Conservation (phyloP, 148 eudicot genomes). For the Rhododendron molle region DNA sequence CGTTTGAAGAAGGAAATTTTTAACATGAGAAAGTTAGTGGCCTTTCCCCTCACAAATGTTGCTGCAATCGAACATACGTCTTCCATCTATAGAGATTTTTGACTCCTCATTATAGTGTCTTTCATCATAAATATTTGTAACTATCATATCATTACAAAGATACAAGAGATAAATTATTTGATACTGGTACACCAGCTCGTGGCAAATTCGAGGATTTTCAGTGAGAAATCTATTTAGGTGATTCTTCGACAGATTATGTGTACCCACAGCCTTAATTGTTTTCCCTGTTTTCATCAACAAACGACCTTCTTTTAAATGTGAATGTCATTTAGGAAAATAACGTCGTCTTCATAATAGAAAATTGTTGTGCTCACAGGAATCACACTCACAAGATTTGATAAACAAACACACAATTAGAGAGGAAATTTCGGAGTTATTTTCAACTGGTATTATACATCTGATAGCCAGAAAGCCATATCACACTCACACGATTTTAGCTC, state of each 20-base stretch:
- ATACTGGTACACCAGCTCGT: slow-evolving; percentile 11
- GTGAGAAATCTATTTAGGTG: not conserved
- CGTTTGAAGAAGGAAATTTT: not conserved
- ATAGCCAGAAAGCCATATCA: not conserved
- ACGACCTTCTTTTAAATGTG: not conserved
- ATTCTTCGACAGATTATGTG: slow-evolving; percentile 12
- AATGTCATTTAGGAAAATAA: not conserved
- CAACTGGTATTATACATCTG: not conserved
- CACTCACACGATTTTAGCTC: not conserved
- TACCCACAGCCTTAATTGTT: not conserved
- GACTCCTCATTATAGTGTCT: not conserved
- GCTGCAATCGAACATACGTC: not conserved
- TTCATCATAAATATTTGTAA: not conserved
- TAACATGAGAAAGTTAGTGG: not conserved
- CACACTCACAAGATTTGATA: not conserved
- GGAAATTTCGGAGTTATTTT: not conserved
- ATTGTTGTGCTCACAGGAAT: not conserved
- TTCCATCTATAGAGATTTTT: not conserved
- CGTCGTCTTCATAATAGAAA: not conserved
- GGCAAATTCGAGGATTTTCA: slow-evolving; percentile 1
- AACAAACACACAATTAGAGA: not conserved
- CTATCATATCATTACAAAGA: slow-evolving; percentile 22
- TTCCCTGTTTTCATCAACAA: not conserved
- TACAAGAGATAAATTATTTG: slow-evolving; percentile 33
- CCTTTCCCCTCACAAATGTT: not conserved